Evolutionary conservation across 2,329 filamentous ascomycete genomes (phyloP), one percentile per base, ranked within the genome.

Genomic region (Diaporthe vaccinii): DNA sequence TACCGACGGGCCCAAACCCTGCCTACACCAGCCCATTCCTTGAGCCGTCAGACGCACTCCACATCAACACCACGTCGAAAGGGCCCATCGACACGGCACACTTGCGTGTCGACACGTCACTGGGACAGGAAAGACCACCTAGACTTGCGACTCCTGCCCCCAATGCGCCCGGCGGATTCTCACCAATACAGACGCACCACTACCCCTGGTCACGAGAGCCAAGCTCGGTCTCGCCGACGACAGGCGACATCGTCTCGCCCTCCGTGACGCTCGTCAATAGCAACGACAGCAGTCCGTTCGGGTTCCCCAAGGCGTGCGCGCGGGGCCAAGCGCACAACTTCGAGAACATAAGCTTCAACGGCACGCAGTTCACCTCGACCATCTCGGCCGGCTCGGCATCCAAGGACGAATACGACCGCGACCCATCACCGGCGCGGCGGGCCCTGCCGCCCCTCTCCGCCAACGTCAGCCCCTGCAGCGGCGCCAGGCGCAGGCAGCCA

Each of bases 1-100:
- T 76, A 17, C 44, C 62, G 22, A 75, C 65, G 53, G 71, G 7
- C 74, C 72, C 61, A 53, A 57, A 15, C 53, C 76, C 55, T 75
- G 77, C 76, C 46, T 78, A 34, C 39, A 57, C 57, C 39, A 76
- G 62, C 31, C 80, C 36, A 75, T 80, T 34, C 41, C 59, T 73
- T 15, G 25, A 44, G n/a, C 25, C 57, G 5, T 17, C 58, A 74
- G 22, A 79, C 77, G 1, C 78, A 77, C 31, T 78, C 77, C 2
- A 75, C 76, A 10, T 78, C 79, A 2, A 78, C 79, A 1, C 61
- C 76, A 8, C 78, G 72, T 1, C 78, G 75, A 34, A 31, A 17
- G n/a, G 41, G 14, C 36, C 51, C 3, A 34, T 61, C 59, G 74
- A 75, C 41, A 41, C 31, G 7, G 10, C 39, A 36, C 34, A 71